Percentiles rank a stretch among this genome's conserved stretches.
These are phyloP conservation scores for Prunus yedoensis DNA, from an alignment of 331 rosid species.

Conservation along the genomic window DNA sequence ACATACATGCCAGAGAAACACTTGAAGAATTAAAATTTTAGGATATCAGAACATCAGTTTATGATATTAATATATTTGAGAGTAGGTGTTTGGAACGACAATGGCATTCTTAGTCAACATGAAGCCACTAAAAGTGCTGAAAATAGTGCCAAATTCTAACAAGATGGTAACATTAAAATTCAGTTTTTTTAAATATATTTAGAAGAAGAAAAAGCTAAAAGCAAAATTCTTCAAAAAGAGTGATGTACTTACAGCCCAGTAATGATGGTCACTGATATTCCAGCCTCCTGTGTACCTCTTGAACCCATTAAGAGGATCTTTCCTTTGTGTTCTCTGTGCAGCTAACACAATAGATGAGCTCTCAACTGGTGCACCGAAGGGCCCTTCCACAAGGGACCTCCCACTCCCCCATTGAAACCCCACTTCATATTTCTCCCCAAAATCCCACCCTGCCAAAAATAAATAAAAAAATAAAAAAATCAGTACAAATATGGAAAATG, in stretches of 20 bases:
- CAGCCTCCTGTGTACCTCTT: slow-evolving; percentile 67
- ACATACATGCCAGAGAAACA: background rate
- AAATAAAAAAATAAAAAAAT: background rate
- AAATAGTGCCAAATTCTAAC: background rate
- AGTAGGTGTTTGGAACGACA: background rate
- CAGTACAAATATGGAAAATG: background rate
- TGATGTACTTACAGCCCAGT: slow-evolving; percentile 75
- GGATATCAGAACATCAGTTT: background rate
- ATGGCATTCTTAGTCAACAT: background rate
- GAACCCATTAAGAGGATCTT: slow-evolving; percentile 76
- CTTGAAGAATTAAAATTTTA: background rate
- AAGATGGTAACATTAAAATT: background rate
- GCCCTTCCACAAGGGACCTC: slow-evolving; percentile 43
- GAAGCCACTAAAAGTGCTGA: background rate
- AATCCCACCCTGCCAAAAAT: slow-evolving; percentile 36
- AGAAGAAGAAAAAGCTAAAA: background rate
- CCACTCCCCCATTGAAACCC: slow-evolving; percentile 24
- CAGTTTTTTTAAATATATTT: background rate
- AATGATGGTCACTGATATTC: slow-evolving; percentile 81
- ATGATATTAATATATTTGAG: background rate
- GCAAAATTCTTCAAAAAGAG: background rate
- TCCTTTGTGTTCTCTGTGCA: slow-evolving; percentile 69
- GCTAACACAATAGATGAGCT: slow-evolving; percentile 60
- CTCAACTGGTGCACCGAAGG: slow-evolving; percentile 47
- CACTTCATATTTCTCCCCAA: slow-evolving; percentile 32